Base-by-base conservation (phyloP, 768 basidiomycete genomes). In the Dictyophora rubrovolvata region DNA sequence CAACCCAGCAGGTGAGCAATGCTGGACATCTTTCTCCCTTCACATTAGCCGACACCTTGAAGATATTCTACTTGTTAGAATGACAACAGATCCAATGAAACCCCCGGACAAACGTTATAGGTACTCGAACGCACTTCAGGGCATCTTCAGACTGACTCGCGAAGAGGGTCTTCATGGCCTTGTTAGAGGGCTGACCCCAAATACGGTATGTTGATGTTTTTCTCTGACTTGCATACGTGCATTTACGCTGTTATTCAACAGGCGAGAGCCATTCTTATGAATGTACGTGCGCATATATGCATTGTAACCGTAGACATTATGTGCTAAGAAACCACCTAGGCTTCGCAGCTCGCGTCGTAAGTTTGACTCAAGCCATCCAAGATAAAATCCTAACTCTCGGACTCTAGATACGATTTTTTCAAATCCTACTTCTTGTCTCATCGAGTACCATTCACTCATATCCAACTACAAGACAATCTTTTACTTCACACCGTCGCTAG, bases 11-110 rank as follows among this genome's bases (percentile, higher is more conserved):
- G 85, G 85, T 80, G 63, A 51, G 73, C 20, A 34, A 48, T n/a
- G 55, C 20, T 55, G 53, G 28, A 42, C 34, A 23, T 63, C 17
- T 16, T 35, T 48, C 10, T 20, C 35, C 11, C 21, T 53, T 23
- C 23, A 6, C 8, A 23, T 21, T 49, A 58, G 21, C 47, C 58
- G 54, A 60, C n/a, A 28, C 42, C 42, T 14, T 55, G 62, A 80
- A 59, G 88, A 90, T 68, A 83, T 90, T 56, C 64, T 89, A 7
- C 73, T 91, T 48, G 84, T 90, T 14, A 77, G 92, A 56, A 95
- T 95, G 92, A 91, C 90, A 22, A 92, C 87, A 64, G 92, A 95
- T 69, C 78, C 81, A 7, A 75, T 85, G 28, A 82, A 87, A 63
- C 84, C 87, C 17, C 81, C 84, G 22, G 85, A 86, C 60, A 78